phyloP scores from a whole-genome alignment of 306 rosid species.

The Comarum palustre region DNA sequence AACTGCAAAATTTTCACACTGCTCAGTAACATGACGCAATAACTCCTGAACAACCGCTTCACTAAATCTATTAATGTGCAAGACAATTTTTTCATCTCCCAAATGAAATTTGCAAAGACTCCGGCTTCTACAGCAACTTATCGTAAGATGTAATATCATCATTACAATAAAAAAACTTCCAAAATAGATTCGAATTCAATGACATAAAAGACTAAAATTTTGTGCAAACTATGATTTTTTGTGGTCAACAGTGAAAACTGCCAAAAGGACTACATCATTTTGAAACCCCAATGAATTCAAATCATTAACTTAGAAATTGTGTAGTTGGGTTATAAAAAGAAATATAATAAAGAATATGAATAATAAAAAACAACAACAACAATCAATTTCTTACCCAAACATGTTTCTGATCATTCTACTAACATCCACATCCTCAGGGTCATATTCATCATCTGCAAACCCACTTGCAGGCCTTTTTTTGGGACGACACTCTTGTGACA shows the following conservation, averaged over 20 bases:
- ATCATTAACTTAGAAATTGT: not conserved
- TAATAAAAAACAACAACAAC: not conserved
- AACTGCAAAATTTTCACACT: conserved; percentile 38
- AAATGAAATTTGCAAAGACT: not conserved
- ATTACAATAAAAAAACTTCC: not conserved
- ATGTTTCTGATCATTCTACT: conserved; percentile 54
- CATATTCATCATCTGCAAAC: conserved; percentile 47
- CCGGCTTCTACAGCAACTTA: not conserved
- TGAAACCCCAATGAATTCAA: not conserved
- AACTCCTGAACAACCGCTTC: not conserved
- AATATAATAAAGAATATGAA: not conserved
- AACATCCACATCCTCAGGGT: conserved; percentile 32
- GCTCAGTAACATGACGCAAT: not conserved
- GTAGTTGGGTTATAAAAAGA: not conserved
- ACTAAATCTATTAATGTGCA: not conserved
- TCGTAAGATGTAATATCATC: not conserved
- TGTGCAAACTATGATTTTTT: not conserved
- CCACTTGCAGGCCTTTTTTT: conserved; percentile 52
- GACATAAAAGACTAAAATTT: not conserved
- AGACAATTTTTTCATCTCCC: not conserved
- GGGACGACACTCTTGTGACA: conserved; percentile 45
- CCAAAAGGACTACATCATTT: not conserved
- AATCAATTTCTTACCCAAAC: conserved; percentile 43
- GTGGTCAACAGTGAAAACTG: not conserved
- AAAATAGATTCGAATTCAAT: not conserved